Conservation (phyloP, 1,284 basidiomycete genomes). For the Sanghuangporus weigelae region DNA sequence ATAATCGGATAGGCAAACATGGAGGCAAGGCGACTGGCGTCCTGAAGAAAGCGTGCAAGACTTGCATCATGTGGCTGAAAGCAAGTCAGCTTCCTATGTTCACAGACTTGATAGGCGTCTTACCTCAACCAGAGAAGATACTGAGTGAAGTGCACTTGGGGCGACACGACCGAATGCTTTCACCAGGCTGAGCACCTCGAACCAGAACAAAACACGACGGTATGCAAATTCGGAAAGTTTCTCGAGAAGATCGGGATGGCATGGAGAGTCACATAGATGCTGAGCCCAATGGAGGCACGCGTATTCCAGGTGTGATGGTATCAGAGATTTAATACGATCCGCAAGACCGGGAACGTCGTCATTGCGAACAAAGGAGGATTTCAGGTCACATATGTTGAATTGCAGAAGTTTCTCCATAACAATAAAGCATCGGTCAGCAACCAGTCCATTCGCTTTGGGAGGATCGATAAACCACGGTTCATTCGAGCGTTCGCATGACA, state of each 20-base stretch:
- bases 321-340: neutral
- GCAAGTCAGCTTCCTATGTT: neutral
- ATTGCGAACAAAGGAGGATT: neutral
- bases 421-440: neutral
- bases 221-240: neutral
- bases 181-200: neutral
- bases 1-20: slow-evolving; percentile 16
- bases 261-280: slow-evolving; percentile 1
- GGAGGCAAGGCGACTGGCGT: slow-evolving; percentile 13
- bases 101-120: neutral
- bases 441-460: too few relatives aligned
- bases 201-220: neutral
- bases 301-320: neutral
- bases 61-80: neutral
- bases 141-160: neutral
- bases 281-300: slow-evolving; percentile 1
- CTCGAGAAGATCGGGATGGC: neutral
- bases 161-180: neutral
- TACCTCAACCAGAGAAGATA: neutral
- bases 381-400: neutral
- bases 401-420: neutral
- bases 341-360: neutral
- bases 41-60: neutral
- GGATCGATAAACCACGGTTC: neutral
- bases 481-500: neutral